Evolutionary conservation across 176 grass and related monocot genomes (phyloP), one percentile per base, ranked within the genome.

Genomic region (Dactylis glomerata): DNA sequence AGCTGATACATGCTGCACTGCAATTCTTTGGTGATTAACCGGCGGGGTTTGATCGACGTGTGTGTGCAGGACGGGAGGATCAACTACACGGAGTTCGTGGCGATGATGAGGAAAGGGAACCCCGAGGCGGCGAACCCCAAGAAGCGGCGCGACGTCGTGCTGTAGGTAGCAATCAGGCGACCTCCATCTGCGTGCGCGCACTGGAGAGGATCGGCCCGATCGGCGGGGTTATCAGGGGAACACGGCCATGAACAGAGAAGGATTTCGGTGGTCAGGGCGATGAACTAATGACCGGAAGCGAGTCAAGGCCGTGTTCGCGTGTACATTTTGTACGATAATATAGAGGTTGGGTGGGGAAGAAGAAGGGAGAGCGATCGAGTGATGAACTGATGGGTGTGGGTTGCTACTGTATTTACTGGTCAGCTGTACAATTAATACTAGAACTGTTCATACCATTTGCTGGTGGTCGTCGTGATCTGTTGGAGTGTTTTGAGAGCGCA

Each of bases 61-160:
- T 8, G 46, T 54, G 10, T 71, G 84, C 83, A 95, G 93, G 93
- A 95, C 83, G 93, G 93, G 85, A 79, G 93, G 89, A 95, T 95
- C 46, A 91, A 92, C 63, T 96, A 96, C 84, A 89, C 90, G 0
- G 93, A 96, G 80, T 96, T 96, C 75, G 88, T 79, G 42, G 79
- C 93, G 52, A 96, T 93, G 93, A 96, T 96, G 91, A 82, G 93
- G 87, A 92, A 92, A 85, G 88, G 93, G 10, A 83, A 52, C n/a
- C 86, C 93, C 75, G 91, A 96, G 88, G 62, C 83, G 86, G 52
- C 83, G 45, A 91, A 89, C 75, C 88, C 86, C 33, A 95, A 92
- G 91, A 95, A 92, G 83, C 86, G 93, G 57, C 88, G 93, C 17
- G 86, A 92, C 63, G 81, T 95, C 64, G 76, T 92, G 55, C 89